Evolutionary conservation across 1,284 basidiomycete genomes (phyloP), one percentile per base, ranked within the genome.

Genomic region (Puccinia sorghi): DNA sequence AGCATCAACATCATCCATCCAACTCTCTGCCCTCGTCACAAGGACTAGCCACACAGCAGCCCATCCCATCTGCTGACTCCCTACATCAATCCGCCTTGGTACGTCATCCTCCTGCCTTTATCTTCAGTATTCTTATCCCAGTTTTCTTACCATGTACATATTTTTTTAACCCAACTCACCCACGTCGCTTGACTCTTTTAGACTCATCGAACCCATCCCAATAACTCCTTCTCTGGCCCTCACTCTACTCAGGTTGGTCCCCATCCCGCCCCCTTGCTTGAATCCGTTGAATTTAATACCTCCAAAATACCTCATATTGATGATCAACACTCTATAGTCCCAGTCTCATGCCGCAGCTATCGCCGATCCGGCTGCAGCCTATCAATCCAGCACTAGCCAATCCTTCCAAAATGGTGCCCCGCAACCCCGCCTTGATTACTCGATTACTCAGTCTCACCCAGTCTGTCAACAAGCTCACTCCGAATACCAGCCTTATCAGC

Each of bases 61-160:
- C 25, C 70, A 57, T 57, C 70, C 27, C 32, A 37, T 56, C 70
- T n/a, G 32, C 72, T 32, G 37, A 73, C 63, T 25, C n/a, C n/a
- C 46, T 52, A 48, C 25, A 59, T 48, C 56, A 73, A 37, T 39
- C 41, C 6, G 13, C 22, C 57, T 61, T 39, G 57, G 22, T 3
- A 20, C n/a, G 17, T 64, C 63, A 64, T 12, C 63, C 27, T 64
- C 39, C 63, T 43, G 39, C 63, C 1, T 43, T 41, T 17, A 43
- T 64, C n/a, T 39, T 64, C 63, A 64, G 63, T 64, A 37, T 22
- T 64, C 32, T 43, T n/a, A 17, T 20, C n/a, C 39, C 1, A 20
- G 27, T 1, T 39, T 25, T 66, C 43, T 3, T 37, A 32, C 1
- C 32, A 32, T 32, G 32, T 32, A 32, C 32, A 32, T 37, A 20